Evolutionary conservation across 345 rosid genomes (phyloP).

Genomic region (Turritis glabra): DNA sequence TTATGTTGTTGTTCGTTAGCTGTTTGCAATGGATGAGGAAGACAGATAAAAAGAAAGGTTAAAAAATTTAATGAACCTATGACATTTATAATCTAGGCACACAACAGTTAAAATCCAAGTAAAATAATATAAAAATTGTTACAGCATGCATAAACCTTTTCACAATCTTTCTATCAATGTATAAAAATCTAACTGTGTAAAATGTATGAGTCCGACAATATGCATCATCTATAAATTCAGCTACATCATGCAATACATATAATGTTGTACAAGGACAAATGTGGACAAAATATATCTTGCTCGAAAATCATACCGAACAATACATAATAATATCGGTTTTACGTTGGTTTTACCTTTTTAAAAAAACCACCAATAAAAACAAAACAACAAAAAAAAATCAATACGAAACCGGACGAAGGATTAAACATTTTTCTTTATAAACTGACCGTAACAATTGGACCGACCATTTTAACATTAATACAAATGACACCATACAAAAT

Average conservation of each 20-base stretch:
- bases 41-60: background rate
- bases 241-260: too few relatives aligned
- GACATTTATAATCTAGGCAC: background rate
- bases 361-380: too few relatives aligned
- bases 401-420: background rate
- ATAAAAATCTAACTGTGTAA: too few relatives aligned
- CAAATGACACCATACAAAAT: constrained; percentile 10
- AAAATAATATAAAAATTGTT: too few relatives aligned
- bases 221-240: too few relatives aligned
- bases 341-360: background rate
- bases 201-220: too few relatives aligned
- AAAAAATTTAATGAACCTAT: background rate
- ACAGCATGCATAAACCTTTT: background rate
- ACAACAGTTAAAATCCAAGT: background rate
- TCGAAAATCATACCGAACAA: background rate
- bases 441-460: background rate
- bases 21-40: background rate
- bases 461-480: background rate
- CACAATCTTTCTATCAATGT: background rate
- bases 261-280: too few relatives aligned
- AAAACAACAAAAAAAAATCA: background rate
- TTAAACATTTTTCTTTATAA: background rate
- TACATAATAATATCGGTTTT: background rate
- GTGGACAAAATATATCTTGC: background rate
- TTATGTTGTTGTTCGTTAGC: background rate